Evolutionary conservation across 2,329 filamentous ascomycete genomes (phyloP).

Genomic region (Conoideocrella luteorostrata): DNA sequence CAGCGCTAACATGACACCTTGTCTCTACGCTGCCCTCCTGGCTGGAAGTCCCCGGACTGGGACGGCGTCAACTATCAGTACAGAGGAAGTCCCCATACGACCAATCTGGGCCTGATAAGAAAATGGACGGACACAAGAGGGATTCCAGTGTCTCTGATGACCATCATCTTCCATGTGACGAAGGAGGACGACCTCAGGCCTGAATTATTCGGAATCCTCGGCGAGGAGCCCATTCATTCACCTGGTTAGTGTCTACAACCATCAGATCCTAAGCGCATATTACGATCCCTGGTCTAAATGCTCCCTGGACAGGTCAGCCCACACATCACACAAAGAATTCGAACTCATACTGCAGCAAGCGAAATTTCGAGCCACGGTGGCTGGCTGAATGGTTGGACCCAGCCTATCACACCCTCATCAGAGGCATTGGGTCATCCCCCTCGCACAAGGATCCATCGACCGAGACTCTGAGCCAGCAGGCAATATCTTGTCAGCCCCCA

Average conservation of each 20-base stretch:
- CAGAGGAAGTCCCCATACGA: not conserved
- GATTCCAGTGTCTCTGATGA: not conserved
- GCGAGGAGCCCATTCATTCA: not conserved
- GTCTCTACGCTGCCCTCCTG: not conserved
- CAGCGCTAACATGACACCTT: not conserved
- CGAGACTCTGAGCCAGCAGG: not conserved
- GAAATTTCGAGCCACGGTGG: not conserved
- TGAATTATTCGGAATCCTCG: not conserved
- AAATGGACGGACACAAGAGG: not conserved
- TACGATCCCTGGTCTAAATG: not conserved
- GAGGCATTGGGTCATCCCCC: not conserved
- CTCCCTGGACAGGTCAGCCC: not conserved
- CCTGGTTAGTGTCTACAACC: not conserved
- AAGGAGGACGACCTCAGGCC: not conserved
- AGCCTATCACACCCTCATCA: not conserved
- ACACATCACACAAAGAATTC: not conserved
- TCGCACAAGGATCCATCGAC: not conserved
- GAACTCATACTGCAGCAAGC: not conserved
- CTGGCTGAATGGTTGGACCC: not conserved
- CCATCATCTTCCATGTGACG: not conserved
- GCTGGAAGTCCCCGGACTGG: not conserved
- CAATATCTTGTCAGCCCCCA: not conserved
- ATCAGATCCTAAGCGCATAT: not conserved
- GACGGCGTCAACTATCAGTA: not conserved
- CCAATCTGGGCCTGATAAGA: not conserved